phyloP scores from a whole-genome alignment of 768 basidiomycete species.

The Nidularia pulvinata region DNA sequence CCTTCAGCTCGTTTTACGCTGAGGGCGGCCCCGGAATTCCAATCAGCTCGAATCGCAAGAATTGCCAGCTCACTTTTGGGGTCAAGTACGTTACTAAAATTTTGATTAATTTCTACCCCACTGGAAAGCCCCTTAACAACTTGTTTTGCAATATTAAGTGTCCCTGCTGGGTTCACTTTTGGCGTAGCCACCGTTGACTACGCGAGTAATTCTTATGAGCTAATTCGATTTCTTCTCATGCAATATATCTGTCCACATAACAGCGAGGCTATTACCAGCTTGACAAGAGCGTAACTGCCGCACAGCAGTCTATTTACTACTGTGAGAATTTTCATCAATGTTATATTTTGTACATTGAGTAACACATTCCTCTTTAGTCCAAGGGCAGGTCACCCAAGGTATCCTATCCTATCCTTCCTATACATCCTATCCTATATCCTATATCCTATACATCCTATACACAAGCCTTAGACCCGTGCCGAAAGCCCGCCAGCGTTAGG shows the following conservation, averaged over 20 bases:
- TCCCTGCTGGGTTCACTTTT: constrained; percentile 16
- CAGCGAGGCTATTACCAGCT: constrained; percentile 17
- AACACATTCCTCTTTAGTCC: constrained; percentile 7
- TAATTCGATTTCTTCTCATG: background rate
- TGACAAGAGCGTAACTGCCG: constrained; percentile 12
- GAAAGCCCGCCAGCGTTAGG: no score
- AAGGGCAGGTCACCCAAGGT: constrained; percentile 14
- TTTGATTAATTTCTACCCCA: background rate
- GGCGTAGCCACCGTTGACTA: constrained; percentile 14
- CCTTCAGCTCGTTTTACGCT: constrained; percentile 15
- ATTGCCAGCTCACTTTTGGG: constrained; percentile 16
- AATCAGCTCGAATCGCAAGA: constrained; percentile 15
- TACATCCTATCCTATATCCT: no score
- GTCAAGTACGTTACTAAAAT: constrained; percentile 8
- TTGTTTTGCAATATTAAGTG: no score
- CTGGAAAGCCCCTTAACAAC: background rate
- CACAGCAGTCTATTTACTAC: constrained; percentile 14
- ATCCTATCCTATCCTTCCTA: no score
- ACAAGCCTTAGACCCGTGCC: no score
- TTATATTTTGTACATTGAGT: background rate
- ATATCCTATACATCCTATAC: no score
- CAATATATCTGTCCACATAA: background rate
- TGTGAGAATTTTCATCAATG: constrained; percentile 7
- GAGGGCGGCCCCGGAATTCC: constrained; percentile 14
- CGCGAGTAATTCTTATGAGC: constrained; percentile 4